phyloP scores from a whole-genome alignment of 768 basidiomycete species.

The Rickenella mellea region DNA sequence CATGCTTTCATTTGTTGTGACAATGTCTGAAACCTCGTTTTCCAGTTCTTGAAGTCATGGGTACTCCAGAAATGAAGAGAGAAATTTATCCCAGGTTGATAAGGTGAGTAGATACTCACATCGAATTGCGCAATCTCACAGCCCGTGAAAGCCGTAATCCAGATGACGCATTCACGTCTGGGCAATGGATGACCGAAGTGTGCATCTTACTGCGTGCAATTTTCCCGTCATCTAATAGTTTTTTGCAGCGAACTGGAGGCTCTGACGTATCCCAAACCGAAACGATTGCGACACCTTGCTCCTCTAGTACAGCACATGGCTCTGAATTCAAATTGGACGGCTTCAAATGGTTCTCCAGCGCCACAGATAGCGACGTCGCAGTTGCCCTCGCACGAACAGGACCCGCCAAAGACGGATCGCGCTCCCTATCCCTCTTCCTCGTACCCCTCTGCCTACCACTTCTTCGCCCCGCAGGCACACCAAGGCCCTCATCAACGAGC shows the following conservation, averaged over 20 bases:
- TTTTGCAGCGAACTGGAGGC: slow-evolving; percentile 51
- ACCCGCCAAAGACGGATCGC: slow-evolving; percentile 40
- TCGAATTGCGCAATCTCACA: background rate
- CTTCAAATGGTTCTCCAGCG: slow-evolving; percentile 81
- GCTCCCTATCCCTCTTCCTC: slow-evolving; percentile 65
- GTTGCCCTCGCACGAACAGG: slow-evolving; percentile 71
- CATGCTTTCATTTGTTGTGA: background rate
- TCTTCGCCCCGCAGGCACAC: slow-evolving; percentile 28
- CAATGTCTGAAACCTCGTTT: background rate
- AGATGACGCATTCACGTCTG: slow-evolving; percentile 52
- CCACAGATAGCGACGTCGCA: slow-evolving; percentile 65
- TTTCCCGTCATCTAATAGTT: background rate
- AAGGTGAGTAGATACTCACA: slow-evolving; percentile 30
- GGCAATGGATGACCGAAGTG: slow-evolving; percentile 83
- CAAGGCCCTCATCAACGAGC: slow-evolving; percentile 35
- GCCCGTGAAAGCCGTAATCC: slow-evolving; percentile 47
- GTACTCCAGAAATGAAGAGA: slow-evolving; percentile 50
- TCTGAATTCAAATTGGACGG: slow-evolving; percentile 48
- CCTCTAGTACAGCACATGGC: slow-evolving; percentile 15
- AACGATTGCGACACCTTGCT: slow-evolving; percentile 37
- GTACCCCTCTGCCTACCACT: slow-evolving; percentile 52
- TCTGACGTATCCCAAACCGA: slow-evolving; percentile 72
- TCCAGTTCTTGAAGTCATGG: slow-evolving; percentile 54
- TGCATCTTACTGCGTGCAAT: background rate
- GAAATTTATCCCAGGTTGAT: slow-evolving; percentile 48